phyloP scores from a whole-genome alignment of 768 basidiomycete genomes.

The Steccherinum ochraceum region DNA sequence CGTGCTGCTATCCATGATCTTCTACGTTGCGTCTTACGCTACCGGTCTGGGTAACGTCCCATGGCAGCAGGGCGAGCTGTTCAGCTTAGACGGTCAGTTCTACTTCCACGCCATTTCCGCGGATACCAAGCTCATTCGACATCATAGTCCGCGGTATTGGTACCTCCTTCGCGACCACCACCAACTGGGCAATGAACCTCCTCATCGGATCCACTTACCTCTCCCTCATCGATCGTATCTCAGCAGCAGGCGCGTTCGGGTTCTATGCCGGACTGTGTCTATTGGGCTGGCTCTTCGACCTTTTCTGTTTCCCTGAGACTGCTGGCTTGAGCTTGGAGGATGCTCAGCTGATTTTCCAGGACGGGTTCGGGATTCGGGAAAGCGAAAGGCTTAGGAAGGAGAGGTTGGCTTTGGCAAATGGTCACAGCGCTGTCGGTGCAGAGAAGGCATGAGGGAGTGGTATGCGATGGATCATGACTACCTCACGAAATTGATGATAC shows the following conservation, averaged over 20 bases:
- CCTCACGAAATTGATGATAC: neutral
- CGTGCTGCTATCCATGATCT: constrained; percentile 75
- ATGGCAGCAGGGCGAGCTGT: constrained; percentile 86
- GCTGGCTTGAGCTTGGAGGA: constrained; percentile 68
- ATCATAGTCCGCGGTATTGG: constrained; percentile 68
- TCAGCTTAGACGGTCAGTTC: constrained; percentile 60
- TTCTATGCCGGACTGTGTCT: constrained; percentile 72
- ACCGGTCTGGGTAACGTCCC: constrained; percentile 76
- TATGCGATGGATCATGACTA: neutral
- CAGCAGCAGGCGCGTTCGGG: constrained; percentile 70
- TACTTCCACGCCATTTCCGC: neutral
- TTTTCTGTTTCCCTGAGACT: constrained; percentile 74
- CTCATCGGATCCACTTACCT: constrained; percentile 78
- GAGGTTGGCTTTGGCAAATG: constrained; percentile 28
- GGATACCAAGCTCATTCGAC: neutral
- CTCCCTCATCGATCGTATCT: constrained; percentile 67
- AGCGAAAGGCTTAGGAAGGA: constrained; percentile 42
- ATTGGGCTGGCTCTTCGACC: constrained; percentile 62
- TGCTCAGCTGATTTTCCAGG: constrained; percentile 53
- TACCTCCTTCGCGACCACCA: constrained; percentile 66
- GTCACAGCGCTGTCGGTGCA: neutral
- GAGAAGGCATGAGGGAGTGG: constrained; percentile 6
- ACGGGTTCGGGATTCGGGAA: constrained; percentile 59
- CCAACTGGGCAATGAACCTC: constrained; percentile 75
- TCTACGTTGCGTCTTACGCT: constrained; percentile 80